Percentiles rank a stretch among this genome's conserved stretches.
Conservation (phyloP, 352 stramenopile species). For the Aphanomyces stellatus region DNA sequence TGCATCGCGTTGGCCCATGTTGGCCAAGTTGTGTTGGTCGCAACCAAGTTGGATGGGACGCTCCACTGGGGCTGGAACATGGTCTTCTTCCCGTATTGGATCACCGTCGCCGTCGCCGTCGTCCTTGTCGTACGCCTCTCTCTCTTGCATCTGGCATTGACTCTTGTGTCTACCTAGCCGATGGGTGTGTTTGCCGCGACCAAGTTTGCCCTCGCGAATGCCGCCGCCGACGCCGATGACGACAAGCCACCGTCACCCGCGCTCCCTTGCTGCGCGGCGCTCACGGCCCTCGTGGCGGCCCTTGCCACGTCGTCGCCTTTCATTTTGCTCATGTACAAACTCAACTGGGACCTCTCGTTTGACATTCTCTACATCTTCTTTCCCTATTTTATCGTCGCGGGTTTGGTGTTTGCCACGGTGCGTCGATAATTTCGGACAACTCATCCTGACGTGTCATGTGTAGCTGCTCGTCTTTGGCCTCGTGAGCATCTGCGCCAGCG, state of each 20-base stretch:
- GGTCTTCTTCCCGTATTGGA: conserved; percentile 11
- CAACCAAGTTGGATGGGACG: conserved; percentile 13
- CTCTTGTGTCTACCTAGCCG: background rate
- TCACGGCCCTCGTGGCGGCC: background rate
- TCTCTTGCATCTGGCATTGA: background rate
- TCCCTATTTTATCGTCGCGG: background rate
- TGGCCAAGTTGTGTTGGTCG: conserved; percentile 7
- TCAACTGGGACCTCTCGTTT: background rate
- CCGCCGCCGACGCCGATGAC: background rate
- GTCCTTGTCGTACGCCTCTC: background rate
- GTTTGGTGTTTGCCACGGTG: background rate
- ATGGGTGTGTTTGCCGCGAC: conserved; percentile 2
- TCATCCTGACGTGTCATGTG: background rate
- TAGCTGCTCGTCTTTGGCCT: background rate
- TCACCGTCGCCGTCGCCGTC: background rate
- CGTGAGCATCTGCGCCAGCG: background rate
- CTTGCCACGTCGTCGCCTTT: background rate
- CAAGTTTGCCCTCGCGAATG: background rate
- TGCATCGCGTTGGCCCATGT: conserved; percentile 8
- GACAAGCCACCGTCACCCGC: background rate
- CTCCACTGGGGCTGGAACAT: background rate
- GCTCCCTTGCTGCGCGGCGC: background rate
- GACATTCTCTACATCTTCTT: background rate
- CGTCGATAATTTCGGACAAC: background rate
- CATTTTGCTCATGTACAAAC: conserved; percentile 4